Conservation (phyloP, 352 stramenopile species). For the Phytophthora fragariae region DNA sequence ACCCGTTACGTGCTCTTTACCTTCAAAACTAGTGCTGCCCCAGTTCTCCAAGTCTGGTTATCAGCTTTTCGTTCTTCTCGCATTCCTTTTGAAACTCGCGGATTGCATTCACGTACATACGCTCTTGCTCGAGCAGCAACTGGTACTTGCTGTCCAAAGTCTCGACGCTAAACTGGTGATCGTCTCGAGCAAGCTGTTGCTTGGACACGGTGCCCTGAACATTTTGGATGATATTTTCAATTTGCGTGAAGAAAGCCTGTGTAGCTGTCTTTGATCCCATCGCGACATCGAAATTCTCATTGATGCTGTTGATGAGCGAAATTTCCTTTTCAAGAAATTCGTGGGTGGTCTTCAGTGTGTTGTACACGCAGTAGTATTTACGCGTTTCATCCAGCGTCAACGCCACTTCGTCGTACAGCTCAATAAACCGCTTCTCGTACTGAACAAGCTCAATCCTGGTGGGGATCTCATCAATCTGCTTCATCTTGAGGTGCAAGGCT, state of each 20-base stretch:
- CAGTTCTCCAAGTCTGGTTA: slow-evolving; percentile 21
- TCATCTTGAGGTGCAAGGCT: slow-evolving; percentile 63
- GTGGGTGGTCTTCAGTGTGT: slow-evolving; percentile 83
- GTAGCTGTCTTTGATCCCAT: slow-evolving; percentile 73
- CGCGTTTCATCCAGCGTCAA: slow-evolving; percentile 91
- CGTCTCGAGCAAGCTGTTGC: slow-evolving; percentile 55
- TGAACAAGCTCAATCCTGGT: slow-evolving; percentile 89
- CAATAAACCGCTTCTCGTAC: slow-evolving; percentile 90
- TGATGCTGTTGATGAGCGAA: slow-evolving; percentile 87
- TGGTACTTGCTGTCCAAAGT: slow-evolving; percentile 83
- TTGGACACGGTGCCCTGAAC: slow-evolving; percentile 62
- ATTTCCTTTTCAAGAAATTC: slow-evolving; percentile 89
- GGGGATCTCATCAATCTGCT: slow-evolving; percentile 87
- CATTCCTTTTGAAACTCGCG: slow-evolving; percentile 91
- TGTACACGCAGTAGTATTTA: slow-evolving; percentile 91
- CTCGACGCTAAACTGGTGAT: slow-evolving; percentile 57
- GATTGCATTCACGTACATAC: slow-evolving; percentile 86
- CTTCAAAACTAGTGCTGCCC: slow-evolving; percentile 10
- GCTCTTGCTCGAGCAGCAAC: slow-evolving; percentile 77
- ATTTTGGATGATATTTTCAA: slow-evolving; percentile 75
- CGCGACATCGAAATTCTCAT: slow-evolving; percentile 83
- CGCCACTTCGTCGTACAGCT: slow-evolving; percentile 90
- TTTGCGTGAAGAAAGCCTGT: slow-evolving; percentile 79
- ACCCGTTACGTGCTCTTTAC: slow-evolving; percentile 5
- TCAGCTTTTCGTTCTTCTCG: slow-evolving; percentile 85